Evolutionary conservation across 192 early-diverging fungal species (phyloP).

Genomic region (Martensiomyces pterosporus): DNA sequence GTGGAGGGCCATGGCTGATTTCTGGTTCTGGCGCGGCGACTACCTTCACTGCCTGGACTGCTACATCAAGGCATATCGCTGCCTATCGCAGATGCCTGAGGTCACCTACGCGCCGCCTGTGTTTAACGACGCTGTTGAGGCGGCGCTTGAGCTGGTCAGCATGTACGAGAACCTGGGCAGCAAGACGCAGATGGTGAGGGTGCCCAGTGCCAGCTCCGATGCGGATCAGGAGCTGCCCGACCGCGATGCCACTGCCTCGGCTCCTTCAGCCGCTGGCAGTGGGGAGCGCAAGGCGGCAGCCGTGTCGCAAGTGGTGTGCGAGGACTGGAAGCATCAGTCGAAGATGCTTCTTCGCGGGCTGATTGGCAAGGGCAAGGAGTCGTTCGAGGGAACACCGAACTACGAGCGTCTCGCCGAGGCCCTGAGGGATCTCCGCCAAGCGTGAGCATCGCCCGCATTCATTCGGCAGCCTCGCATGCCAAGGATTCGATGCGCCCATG

Average conservation of each 20-base stretch:
- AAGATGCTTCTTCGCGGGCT: constrained; percentile 77
- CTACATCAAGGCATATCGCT: constrained; percentile 80
- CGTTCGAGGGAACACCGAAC: constrained; percentile 61
- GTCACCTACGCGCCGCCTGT: constrained; percentile 63
- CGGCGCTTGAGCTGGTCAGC: constrained; percentile 69
- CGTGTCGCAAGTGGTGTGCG: constrained; percentile 57
- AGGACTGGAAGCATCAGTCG: constrained; percentile 88
- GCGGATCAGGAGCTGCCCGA: constrained; percentile 22
- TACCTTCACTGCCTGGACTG: constrained; percentile 68
- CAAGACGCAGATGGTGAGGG: constrained; percentile 39
- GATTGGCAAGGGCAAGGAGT: constrained; percentile 73
- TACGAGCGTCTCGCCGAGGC: constrained; percentile 62
- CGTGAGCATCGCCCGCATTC: background rate
- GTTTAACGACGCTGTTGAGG: constrained; percentile 69
- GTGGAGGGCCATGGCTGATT: constrained; percentile 73
- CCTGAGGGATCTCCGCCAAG: constrained; percentile 55
- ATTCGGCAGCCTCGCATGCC: background rate
- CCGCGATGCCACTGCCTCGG: too few relatives aligned
- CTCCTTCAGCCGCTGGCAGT: constrained; percentile 14
- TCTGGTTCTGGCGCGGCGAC: constrained; percentile 66
- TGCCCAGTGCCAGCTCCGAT: constrained; percentile 19
- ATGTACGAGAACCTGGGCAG: constrained; percentile 76
- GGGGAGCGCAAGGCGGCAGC: constrained; percentile 35
- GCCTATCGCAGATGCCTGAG: constrained; percentile 69
- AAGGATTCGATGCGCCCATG: background rate